phyloP scores from a whole-genome alignment of 2,329 filamentous ascomycete species.

The Penicillium sp. region DNA sequence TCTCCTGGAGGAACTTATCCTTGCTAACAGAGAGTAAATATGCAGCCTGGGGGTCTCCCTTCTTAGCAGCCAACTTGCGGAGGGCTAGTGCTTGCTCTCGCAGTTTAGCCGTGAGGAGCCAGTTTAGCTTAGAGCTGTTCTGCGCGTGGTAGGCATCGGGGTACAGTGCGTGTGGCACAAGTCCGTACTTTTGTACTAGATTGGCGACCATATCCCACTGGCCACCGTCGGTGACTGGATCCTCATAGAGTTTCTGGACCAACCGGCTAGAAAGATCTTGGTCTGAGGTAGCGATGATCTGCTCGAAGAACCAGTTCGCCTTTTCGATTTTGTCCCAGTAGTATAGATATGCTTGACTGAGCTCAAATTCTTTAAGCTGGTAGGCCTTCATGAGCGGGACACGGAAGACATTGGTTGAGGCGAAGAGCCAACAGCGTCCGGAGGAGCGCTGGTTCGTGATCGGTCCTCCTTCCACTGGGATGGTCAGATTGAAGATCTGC shows the following conservation, averaged over 20 bases:
- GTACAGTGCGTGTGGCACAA: conserved; percentile 80
- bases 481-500: conserved; percentile 80
- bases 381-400: conserved; percentile 86
- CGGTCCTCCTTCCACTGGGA: conserved; percentile 77
- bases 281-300: conserved; percentile 71
- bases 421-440: conserved; percentile 89
- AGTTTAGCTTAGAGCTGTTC: conserved; percentile 69
- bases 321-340: conserved; percentile 96
- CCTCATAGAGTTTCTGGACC: conserved; percentile 66
- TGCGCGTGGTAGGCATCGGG: conserved; percentile 79
- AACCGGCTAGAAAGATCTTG: conserved; percentile 72
- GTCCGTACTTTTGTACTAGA: conserved; percentile 80
- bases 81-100: conserved; percentile 79
- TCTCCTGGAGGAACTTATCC: conserved; percentile 73
- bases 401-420: conserved; percentile 86
- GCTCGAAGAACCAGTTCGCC: conserved; percentile 84
- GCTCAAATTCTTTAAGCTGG: conserved; percentile 73
- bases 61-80: conserved; percentile 55
- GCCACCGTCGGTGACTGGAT: conserved; percentile 76
- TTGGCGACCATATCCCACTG: conserved; percentile 94
- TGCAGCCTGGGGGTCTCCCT: conserved; percentile 32
- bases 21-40: conserved; percentile 56
- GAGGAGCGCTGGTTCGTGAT: conserved; percentile 82
- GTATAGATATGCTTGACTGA: conserved; percentile 86
- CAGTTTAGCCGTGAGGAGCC: conserved; percentile 77